These are phyloP conservation scores for Clathrus columnatus DNA, from an alignment of 768 basidiomycete genomes.

Conservation along the genomic window DNA sequence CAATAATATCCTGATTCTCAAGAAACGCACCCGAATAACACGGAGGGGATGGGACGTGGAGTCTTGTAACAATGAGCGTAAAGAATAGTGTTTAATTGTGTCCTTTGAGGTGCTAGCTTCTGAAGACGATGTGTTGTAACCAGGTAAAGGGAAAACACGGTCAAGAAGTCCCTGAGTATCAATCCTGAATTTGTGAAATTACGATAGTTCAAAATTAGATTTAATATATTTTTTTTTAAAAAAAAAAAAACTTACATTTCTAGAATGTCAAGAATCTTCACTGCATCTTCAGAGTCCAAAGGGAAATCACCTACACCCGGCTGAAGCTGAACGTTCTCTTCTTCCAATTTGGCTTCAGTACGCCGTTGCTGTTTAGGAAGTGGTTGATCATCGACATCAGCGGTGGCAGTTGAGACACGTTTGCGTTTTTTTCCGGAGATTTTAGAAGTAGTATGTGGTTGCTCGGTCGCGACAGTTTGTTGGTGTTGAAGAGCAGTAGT, in stretches of 20 bases:
- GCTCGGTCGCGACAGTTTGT: constrained; percentile 16
- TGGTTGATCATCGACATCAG: constrained; percentile 38
- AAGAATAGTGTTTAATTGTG: constrained; percentile 31
- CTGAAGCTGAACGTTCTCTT: constrained; percentile 23
- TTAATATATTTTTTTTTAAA: neutral
- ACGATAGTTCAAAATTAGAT: constrained; percentile 4
- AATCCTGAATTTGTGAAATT: constrained; percentile 31
- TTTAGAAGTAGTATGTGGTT: constrained; percentile 19
- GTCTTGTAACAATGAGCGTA: constrained; percentile 50
- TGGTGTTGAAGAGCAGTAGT: constrained; percentile 27
- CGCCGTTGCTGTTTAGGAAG: constrained; percentile 42
- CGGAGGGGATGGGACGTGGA: constrained; percentile 44
- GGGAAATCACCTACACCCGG: constrained; percentile 40
- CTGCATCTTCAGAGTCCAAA: constrained; percentile 36
- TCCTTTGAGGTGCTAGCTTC: constrained; percentile 33
- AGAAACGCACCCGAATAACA: constrained; percentile 45
- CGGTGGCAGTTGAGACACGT: constrained; percentile 34
- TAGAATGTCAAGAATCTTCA: constrained; percentile 51
- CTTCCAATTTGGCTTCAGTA: constrained; percentile 24
- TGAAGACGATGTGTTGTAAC: constrained; percentile 23
- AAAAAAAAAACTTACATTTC: constrained; percentile 34
- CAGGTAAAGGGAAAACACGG: constrained; percentile 57
- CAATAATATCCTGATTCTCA: neutral
- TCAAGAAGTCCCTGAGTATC: constrained; percentile 74
- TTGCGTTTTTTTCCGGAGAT: constrained; percentile 56